Percentiles rank a stretch among this genome's conserved stretches.
Conservation (phyloP, 2,329 filamentous ascomycete species). For the Pyricularia pennisetigena region DNA sequence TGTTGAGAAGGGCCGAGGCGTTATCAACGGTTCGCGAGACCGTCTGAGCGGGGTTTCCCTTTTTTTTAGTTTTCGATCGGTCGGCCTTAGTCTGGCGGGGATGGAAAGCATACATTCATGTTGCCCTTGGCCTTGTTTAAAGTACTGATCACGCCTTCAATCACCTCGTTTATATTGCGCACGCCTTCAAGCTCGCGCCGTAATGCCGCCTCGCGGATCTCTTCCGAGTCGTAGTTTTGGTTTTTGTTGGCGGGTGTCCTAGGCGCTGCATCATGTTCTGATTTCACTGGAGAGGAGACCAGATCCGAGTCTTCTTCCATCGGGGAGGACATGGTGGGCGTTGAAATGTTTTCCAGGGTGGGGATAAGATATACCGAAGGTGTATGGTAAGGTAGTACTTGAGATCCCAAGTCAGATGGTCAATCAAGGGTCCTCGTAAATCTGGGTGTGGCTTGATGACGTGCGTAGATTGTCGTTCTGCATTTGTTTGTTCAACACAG, state of each 20-base stretch:
- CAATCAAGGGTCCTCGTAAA: neutral
- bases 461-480: neutral
- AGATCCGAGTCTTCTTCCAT: constrained; percentile 13
- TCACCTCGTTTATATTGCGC: constrained; percentile 75
- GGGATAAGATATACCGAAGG: neutral
- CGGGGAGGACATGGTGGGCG: neutral
- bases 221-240: constrained; percentile 48
- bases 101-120: constrained; percentile 52
- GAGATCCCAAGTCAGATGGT: neutral
- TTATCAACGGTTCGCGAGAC: constrained; percentile 79
- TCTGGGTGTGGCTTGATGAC: neutral
- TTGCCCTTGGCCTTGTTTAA: constrained; percentile 64
- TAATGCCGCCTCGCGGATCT: constrained; percentile 63
- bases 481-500: neutral
- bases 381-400: neutral
- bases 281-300: constrained; percentile 13
- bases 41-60: constrained; percentile 39
- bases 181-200: constrained; percentile 74
- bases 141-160: constrained; percentile 67
- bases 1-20: constrained; percentile 81
- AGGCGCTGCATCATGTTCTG: constrained; percentile 19
- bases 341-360: neutral
- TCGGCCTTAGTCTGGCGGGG: neutral
- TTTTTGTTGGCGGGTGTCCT: constrained; percentile 22
- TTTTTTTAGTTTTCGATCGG: neutral